Conservation (phyloP, 2,329 filamentous ascomycete species). For the Phyllosticta paracitricarpa region DNA sequence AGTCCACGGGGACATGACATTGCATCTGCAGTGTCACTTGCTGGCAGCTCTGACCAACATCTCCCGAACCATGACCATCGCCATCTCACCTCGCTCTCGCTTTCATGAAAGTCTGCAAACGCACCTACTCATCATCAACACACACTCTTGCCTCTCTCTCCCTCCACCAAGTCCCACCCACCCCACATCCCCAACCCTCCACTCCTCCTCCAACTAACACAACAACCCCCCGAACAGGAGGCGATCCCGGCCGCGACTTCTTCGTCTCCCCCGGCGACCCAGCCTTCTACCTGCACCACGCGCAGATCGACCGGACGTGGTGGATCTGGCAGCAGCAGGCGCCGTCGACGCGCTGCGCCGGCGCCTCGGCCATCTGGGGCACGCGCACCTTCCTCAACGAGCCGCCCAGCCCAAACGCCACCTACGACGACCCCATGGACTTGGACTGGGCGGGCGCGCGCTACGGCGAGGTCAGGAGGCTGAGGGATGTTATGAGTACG, state of each 20-base stretch:
- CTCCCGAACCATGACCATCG: background rate
- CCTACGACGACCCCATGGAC: conserved; percentile 34
- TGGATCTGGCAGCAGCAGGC: conserved; percentile 43
- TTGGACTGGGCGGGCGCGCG: conserved; percentile 27
- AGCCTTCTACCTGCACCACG: conserved; percentile 32
- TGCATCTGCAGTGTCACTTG: background rate
- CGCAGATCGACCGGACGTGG: conserved; percentile 38
- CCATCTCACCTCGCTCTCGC: background rate
- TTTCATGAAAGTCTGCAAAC: too few species aligned
- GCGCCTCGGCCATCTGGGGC: conserved; percentile 29
- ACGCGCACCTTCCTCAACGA: conserved; percentile 33
- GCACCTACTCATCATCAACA: background rate
- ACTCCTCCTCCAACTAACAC: background rate
- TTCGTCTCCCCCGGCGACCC: conserved; percentile 38
- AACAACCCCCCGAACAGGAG: conserved; percentile 15
- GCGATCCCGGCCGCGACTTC: conserved; percentile 37
- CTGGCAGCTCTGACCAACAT: background rate
- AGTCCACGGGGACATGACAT: background rate
- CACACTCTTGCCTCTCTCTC: background rate
- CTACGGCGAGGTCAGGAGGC: conserved; percentile 16
- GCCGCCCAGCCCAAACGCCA: conserved; percentile 35
- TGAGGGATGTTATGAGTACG: conserved; percentile 33
- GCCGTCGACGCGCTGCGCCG: conserved; percentile 19
- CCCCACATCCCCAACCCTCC: background rate
- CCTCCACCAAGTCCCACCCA: background rate